phyloP scores from a whole-genome alignment of 805 yeast species.

The Hanseniaspora taiwanica region DNA sequence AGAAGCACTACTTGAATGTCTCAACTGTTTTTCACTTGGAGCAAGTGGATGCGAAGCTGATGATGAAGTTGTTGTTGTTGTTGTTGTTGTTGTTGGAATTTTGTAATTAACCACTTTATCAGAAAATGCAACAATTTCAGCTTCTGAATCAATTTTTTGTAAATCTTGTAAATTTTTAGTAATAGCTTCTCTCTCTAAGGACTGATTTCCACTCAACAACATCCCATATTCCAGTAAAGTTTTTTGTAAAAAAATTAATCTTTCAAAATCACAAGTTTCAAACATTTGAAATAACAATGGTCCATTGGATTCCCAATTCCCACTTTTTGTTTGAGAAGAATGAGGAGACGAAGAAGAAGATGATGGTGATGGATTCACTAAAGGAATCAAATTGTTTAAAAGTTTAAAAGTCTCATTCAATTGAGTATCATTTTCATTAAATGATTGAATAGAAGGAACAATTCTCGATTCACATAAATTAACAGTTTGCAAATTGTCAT shows the following conservation, averaged over 20 bases:
- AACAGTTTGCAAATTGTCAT: slow-evolving; percentile 40
- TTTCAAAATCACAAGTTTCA: slow-evolving; percentile 54
- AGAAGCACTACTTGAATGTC: slow-evolving; percentile 18
- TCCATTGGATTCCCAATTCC: slow-evolving; percentile 62
- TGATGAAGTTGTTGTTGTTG: slow-evolving; percentile 1
- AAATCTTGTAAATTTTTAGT: no score
- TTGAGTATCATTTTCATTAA: slow-evolving; percentile 38
- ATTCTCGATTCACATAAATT: no score
- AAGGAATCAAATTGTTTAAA: no score
- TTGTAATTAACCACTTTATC: slow-evolving; percentile 21
- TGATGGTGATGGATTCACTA: no score
- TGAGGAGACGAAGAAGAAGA: no score
- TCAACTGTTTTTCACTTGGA: neutral
- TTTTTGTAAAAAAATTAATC: slow-evolving; percentile 50
- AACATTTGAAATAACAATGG: slow-evolving; percentile 65
- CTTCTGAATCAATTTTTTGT: no score
- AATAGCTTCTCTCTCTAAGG: no score
- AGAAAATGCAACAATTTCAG: slow-evolving; percentile 47
- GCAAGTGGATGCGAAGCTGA: neutral
- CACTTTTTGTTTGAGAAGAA: no score
- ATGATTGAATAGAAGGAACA: slow-evolving; percentile 39
- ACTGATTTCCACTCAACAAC: slow-evolving; percentile 3
- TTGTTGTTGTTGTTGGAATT: neutral
- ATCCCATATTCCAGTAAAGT: slow-evolving; percentile 45
- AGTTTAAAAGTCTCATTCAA: slow-evolving; percentile 44